Base-by-base conservation (phyloP, 139 green algal species). In the Tetradesmus lagerheimii region DNA sequence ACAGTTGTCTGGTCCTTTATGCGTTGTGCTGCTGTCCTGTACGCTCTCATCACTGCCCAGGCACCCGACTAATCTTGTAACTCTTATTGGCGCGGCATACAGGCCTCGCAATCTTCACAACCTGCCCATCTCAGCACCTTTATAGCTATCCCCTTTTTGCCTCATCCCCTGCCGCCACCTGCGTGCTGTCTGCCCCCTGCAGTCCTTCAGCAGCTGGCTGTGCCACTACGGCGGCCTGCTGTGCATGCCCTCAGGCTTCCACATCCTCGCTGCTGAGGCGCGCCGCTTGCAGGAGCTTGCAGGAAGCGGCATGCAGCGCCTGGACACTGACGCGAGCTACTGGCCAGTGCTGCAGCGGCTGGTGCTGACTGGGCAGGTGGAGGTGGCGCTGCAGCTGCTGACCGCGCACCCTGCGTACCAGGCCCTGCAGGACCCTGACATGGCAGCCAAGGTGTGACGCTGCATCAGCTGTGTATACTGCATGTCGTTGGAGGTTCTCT, bases 301-400 rank as follows among this genome's bases (percentile, higher is more conserved):
- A n/a, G n/a, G n/a, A n/a, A n/a, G n/a, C n/a, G 25, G 77, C 25
- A 23, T 71, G 0, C 20, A 80, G 27, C 84, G 92, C 25, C 67
- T 92, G 11, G 93, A 95, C 53, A 47, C 23, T 6, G 47, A 89
- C 15, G 29, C 77, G 0, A 34, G 20, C 12, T 95, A 94, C 83
- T 95, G 93, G 90, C 80, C 67, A 2, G 81, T 74, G 16, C n/a
- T 93, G 62, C 64, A 87, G n/a, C 83, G 91, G 15, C 91, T 96
- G 83, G 93, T 95, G 41, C 82, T 92, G 34, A 43, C 95, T 37
- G 95, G 95, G 20, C 96, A 94, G 86, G 83, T 93, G 0, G 87
- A 84, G 1, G 90, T 94, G 35, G 95, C 95, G 27, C 71, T 95
- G 31, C 82, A 92, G 39, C 88, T 97, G 83, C 89, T 97, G 88